Evolutionary conservation across 257 asterid species (phyloP).

Genomic region (Solanum sitiens): DNA sequence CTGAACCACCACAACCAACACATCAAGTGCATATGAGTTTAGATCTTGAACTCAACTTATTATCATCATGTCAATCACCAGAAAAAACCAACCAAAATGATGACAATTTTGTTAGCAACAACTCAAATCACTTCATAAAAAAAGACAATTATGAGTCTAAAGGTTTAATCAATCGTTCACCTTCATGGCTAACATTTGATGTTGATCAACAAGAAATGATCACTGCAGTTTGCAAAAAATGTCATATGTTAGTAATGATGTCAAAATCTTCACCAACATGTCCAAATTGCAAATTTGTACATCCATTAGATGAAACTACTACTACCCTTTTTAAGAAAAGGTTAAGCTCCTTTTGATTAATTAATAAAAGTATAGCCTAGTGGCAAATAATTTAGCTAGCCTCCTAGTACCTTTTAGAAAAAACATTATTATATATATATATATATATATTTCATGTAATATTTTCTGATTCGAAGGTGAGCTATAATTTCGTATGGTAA

Average conservation of each 20-base stretch:
- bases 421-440: background rate
- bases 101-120: background rate
- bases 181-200: constrained; percentile 53
- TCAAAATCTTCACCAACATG: constrained; percentile 53
- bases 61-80: constrained; percentile 36
- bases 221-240: constrained; percentile 69
- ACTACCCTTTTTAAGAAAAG: constrained; percentile 18
- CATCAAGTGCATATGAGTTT: constrained; percentile 33
- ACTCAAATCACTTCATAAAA: background rate
- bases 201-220: constrained; percentile 58
- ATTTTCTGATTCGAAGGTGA: background rate
- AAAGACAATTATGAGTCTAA: background rate
- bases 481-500: background rate
- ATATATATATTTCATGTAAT: background rate
- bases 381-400: background rate
- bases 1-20: background rate
- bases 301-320: constrained; percentile 27
- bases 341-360: constrained; percentile 21
- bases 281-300: constrained; percentile 69
- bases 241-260: constrained; percentile 75
- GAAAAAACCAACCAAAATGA: constrained; percentile 1
- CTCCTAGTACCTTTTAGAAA: background rate
- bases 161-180: constrained; percentile 21
- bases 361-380: background rate
- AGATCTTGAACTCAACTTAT: constrained; percentile 57